Evolutionary conservation across 495 filamentous ascomycete genomes (phyloP).

Genomic region (Penicillium mononematosum): DNA sequence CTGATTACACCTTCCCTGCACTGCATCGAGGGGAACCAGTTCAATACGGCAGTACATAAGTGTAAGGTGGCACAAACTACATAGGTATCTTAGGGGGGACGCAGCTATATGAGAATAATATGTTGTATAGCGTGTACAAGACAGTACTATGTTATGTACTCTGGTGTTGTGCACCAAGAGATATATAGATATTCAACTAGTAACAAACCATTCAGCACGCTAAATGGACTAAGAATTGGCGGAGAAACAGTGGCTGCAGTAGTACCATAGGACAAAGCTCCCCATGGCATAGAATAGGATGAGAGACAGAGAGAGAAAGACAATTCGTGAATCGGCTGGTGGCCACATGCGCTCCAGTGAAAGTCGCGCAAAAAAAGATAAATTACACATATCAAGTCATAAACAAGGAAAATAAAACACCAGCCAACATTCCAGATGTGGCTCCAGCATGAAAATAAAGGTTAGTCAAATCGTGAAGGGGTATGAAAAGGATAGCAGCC

Average conservation of each 20-base stretch:
- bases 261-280: neutral
- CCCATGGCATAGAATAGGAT: neutral
- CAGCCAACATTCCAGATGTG: slow-evolving; percentile 38
- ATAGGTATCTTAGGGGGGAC: neutral
- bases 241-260: neutral
- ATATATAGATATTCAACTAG: neutral
- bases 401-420: slow-evolving; percentile 18
- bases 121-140: slow-evolving; percentile 1
- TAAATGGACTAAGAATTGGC: neutral
- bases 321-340: neutral
- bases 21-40: neutral
- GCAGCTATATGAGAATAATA: neutral
- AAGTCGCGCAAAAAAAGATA: slow-evolving; percentile 9
- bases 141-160: neutral
- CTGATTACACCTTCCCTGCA: neutral
- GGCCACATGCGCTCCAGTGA: slow-evolving; percentile 3
- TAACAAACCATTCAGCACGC: neutral
- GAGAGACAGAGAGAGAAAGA: no score
- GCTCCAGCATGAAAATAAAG: slow-evolving; percentile 14
- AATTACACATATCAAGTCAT: slow-evolving; percentile 29
- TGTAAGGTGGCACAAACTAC: neutral
- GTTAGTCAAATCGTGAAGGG: slow-evolving; percentile 6
- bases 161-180: neutral
- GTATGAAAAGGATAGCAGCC: slow-evolving; percentile 3
- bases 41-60: neutral